These are phyloP conservation scores for Alternaria incomplexa DNA, from an alignment of 2,329 filamentous ascomycete genomes.

Conservation along the genomic window DNA sequence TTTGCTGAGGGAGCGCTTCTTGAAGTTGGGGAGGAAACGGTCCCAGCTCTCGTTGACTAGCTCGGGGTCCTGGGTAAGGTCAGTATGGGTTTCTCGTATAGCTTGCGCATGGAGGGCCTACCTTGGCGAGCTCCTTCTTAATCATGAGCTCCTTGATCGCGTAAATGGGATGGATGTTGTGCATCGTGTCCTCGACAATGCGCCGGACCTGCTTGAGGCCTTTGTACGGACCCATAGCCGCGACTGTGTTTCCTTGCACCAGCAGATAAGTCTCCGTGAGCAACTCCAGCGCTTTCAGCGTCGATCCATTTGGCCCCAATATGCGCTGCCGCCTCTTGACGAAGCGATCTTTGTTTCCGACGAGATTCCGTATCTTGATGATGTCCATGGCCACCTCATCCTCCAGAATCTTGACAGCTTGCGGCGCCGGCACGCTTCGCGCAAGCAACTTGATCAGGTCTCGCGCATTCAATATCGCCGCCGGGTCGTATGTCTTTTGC, in stretches of 20 bases:
- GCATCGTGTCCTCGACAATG: slow-evolving; percentile 91
- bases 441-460: slow-evolving; percentile 94
- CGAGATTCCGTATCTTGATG: slow-evolving; percentile 90
- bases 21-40: slow-evolving; percentile 95
- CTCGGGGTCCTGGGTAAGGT: slow-evolving; percentile 66
- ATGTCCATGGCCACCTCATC: slow-evolving; percentile 92
- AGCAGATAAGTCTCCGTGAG: slow-evolving; percentile 87
- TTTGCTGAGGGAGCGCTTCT: slow-evolving; percentile 88
- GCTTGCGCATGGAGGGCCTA: not conserved
- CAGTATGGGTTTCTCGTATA: not conserved
- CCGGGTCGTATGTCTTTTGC: slow-evolving; percentile 87
- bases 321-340: slow-evolving; percentile 94
- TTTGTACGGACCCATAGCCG: slow-evolving; percentile 89
- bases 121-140: slow-evolving; percentile 84
- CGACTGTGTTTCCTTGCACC: slow-evolving; percentile 95
- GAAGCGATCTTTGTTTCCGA: slow-evolving; percentile 93
- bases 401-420: slow-evolving; percentile 92
- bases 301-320: slow-evolving; percentile 87
- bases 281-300: slow-evolving; percentile 90
- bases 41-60: slow-evolving; percentile 92
- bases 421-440: slow-evolving; percentile 82
- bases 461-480: slow-evolving; percentile 88
- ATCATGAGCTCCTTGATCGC: slow-evolving; percentile 97
- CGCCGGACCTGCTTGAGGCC: slow-evolving; percentile 90
- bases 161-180: slow-evolving; percentile 87